phyloP scores from a whole-genome alignment of 2,329 filamentous ascomycete species.

The Aspergillus phoenicis region DNA sequence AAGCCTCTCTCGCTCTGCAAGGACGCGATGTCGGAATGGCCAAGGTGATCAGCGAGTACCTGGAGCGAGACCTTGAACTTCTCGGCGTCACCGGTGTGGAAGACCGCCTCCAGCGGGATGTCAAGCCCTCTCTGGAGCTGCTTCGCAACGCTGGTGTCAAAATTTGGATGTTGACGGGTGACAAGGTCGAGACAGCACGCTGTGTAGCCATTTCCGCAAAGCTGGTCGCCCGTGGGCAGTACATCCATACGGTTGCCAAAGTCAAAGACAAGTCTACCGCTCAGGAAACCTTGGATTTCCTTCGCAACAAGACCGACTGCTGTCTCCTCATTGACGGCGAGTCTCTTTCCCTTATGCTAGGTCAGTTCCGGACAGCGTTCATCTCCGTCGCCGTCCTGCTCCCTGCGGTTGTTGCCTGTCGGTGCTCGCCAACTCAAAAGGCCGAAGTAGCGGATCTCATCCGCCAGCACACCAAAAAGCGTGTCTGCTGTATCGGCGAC shows the following conservation, averaged over 20 bases:
- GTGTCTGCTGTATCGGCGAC: conserved; percentile 96
- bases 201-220: conserved; percentile 96
- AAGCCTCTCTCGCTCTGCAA: conserved; percentile 77
- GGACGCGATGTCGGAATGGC: conserved; percentile 82
- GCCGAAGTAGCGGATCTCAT: conserved; percentile 91
- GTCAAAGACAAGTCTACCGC: conserved; percentile 80
- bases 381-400: conserved; percentile 84
- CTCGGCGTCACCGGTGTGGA: conserved; percentile 98
- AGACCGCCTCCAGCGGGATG: conserved; percentile 92
- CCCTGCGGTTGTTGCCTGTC: conserved; percentile 91
- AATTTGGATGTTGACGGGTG: conserved; percentile 99
- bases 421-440: conserved; percentile 95
- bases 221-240: conserved; percentile 88
- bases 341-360: conserved; percentile 79
- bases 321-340: conserved; percentile 95
- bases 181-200: conserved; percentile 96
- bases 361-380: conserved; percentile 80
- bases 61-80: conserved; percentile 87
- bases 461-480: conserved; percentile 86
- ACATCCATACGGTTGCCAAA: conserved; percentile 90
- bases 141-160: conserved; percentile 97
- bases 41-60: conserved; percentile 73
- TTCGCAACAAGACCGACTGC: conserved; percentile 81
- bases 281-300: conserved; percentile 83
- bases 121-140: conserved; percentile 92